Percentiles rank a stretch among this genome's conserved stretches.
Evolutionary conservation across 371 early-diverging fungal genomes (phyloP).

Genomic region (Rhizopus sp.): DNA sequence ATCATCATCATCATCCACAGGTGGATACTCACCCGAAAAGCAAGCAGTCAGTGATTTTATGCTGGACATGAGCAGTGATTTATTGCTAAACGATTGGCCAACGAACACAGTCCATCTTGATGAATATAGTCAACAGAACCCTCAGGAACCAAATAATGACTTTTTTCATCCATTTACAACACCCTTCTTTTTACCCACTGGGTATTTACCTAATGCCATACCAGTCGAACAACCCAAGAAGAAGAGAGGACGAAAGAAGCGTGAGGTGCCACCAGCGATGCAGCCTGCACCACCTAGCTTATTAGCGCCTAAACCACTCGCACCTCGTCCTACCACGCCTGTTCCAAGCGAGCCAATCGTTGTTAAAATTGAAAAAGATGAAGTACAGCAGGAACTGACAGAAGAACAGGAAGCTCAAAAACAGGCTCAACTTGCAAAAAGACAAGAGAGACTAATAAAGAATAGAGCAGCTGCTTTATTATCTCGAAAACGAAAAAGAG

Average conservation of each 20-base stretch:
- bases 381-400: slow-evolving; percentile 3
- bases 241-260: slow-evolving; percentile 51
- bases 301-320: slow-evolving; percentile 37
- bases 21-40: slow-evolving; percentile 1
- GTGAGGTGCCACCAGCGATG: slow-evolving; percentile 11
- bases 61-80: slow-evolving; percentile 12
- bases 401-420: slow-evolving; percentile 28
- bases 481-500: slow-evolving; percentile 87
- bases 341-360: too few species aligned
- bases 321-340: slow-evolving; percentile 4
- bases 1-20: slow-evolving; percentile 13
- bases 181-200: slow-evolving; percentile 20
- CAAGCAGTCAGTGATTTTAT: slow-evolving; percentile 18
- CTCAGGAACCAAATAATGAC: neutral
- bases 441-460: slow-evolving; percentile 87
- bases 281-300: slow-evolving; percentile 10
- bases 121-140: neutral
- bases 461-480: slow-evolving; percentile 90
- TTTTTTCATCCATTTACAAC: slow-evolving; percentile 8
- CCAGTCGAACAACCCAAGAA: slow-evolving; percentile 33
- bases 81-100: neutral
- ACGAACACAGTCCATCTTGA: neutral
- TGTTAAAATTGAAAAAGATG: too few species aligned
- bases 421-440: slow-evolving; percentile 57
- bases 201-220: slow-evolving; percentile 2